Evolutionary conservation across 2,329 filamentous ascomycete species (phyloP).

Genomic region (Trichoderma koningii): DNA sequence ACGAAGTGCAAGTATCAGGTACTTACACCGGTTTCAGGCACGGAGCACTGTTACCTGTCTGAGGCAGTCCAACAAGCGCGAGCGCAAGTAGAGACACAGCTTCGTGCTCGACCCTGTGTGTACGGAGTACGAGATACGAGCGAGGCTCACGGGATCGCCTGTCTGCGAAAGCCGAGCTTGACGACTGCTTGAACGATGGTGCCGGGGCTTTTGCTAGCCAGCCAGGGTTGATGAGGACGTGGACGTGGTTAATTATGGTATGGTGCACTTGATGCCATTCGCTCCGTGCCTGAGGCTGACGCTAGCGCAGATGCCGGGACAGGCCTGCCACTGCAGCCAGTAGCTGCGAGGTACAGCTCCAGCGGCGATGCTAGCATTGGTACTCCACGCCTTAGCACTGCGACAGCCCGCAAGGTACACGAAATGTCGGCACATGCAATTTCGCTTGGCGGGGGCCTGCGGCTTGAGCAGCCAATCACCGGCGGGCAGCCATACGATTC

Average conservation of each 20-base stretch:
- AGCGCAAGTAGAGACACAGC: neutral
- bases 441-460: conserved; percentile 24
- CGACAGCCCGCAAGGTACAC: conserved; percentile 9
- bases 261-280: conserved; percentile 6
- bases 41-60: neutral
- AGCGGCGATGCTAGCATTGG: neutral
- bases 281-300: conserved; percentile 3
- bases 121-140: neutral
- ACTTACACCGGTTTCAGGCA: neutral
- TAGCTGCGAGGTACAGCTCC: too few relatives aligned
- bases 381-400: neutral
- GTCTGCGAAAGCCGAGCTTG: conserved; percentile 20
- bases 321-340: neutral
- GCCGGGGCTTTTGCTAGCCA: conserved; percentile 20
- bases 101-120: neutral
- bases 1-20: neutral
- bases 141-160: conserved; percentile 12
- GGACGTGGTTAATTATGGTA: conserved; percentile 12
- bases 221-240: neutral
- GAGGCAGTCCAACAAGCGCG: too few relatives aligned
- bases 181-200: conserved; percentile 14
- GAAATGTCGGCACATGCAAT: conserved; percentile 17
- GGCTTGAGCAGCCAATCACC: conserved; percentile 5
- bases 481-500: neutral
- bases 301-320: conserved; percentile 20